Conservation (phyloP, 371 early-diverging fungal species). For the Smittium culicis region DNA sequence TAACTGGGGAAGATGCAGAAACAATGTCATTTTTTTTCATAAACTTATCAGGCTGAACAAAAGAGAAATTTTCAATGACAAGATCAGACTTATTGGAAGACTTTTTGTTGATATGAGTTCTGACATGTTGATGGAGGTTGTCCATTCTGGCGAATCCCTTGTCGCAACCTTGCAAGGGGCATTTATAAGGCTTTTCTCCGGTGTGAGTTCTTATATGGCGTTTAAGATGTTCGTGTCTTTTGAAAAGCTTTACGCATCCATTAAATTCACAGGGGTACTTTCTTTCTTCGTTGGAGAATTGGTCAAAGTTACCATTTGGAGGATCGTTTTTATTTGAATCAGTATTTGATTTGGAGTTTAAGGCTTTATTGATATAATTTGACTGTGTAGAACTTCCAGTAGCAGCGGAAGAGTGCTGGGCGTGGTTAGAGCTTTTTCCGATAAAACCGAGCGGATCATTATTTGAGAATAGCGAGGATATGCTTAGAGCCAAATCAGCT, state of each 20-base stretch:
- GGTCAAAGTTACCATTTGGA: not conserved
- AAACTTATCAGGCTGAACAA: not conserved
- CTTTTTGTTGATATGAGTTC: slow-evolving; percentile 49
- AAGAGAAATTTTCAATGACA: not conserved
- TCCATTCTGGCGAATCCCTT: slow-evolving; percentile 81
- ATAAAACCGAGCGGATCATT: not conserved
- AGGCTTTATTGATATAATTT: too few species aligned
- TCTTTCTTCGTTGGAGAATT: slow-evolving; percentile 10
- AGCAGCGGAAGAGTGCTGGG: not conserved
- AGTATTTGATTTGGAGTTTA: not conserved
- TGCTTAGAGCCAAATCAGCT: not conserved
- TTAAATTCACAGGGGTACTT: slow-evolving; percentile 29
- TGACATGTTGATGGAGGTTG: slow-evolving; percentile 73
- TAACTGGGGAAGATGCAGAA: not conserved
- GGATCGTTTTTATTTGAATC: not conserved
- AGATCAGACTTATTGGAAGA: slow-evolving; percentile 32
- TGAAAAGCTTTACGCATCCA: slow-evolving; percentile 47
- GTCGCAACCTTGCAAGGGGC: slow-evolving; percentile 50
- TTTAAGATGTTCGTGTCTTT: slow-evolving; percentile 56
- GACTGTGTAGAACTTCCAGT: not conserved
- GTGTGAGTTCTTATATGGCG: slow-evolving; percentile 78
- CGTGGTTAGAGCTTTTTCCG: not conserved
- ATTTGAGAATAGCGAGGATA: not conserved
- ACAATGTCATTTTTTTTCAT: not conserved
- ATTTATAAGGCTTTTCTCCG: slow-evolving; percentile 66